A percentile compares a stretch with the other conserved stretches of the same genome.
Conservation (phyloP, 768 basidiomycete genomes). For the Strobilomyces dryophilus region DNA sequence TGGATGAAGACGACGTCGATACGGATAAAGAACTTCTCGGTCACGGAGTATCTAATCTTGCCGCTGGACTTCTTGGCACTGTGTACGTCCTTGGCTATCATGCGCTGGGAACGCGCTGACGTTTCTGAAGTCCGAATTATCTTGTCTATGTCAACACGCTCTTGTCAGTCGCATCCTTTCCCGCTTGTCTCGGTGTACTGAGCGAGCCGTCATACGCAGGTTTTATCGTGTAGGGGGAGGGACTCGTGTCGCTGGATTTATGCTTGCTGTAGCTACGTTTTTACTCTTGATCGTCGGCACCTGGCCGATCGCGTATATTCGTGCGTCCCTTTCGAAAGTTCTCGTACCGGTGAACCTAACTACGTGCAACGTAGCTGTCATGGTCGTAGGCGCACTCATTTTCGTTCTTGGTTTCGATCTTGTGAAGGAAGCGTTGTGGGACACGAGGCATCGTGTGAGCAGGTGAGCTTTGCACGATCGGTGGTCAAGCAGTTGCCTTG, state of each 20-base stretch:
- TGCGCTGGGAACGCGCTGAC: constrained; percentile 1
- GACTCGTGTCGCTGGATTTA: constrained; percentile 76
- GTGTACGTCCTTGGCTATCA: constrained; percentile 48
- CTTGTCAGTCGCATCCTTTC: constrained; percentile 42
- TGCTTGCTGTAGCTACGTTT: constrained; percentile 74
- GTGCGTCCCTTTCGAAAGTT: constrained; percentile 41
- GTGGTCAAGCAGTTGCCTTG: neutral
- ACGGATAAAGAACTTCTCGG: constrained; percentile 90
- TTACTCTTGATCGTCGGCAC: constrained; percentile 79
- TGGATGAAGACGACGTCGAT: constrained; percentile 87
- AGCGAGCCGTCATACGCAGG: constrained; percentile 24
- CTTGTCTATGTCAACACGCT: constrained; percentile 86
- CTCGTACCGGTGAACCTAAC: neutral
- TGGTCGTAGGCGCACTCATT: constrained; percentile 89
- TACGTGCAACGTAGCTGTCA: constrained; percentile 55
- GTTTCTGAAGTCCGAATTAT: constrained; percentile 63
- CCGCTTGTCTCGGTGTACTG: neutral
- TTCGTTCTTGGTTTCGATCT: constrained; percentile 94
- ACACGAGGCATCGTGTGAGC: constrained; percentile 86
- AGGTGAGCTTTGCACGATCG: constrained; percentile 38
- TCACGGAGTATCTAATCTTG: constrained; percentile 88
- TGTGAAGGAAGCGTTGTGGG: constrained; percentile 95
- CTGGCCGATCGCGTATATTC: constrained; percentile 86
- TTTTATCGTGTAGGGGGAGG: constrained; percentile 94
- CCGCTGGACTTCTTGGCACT: constrained; percentile 75